Base-by-base conservation (phyloP, 768 basidiomycete species). In the Suillus subaureus region DNA sequence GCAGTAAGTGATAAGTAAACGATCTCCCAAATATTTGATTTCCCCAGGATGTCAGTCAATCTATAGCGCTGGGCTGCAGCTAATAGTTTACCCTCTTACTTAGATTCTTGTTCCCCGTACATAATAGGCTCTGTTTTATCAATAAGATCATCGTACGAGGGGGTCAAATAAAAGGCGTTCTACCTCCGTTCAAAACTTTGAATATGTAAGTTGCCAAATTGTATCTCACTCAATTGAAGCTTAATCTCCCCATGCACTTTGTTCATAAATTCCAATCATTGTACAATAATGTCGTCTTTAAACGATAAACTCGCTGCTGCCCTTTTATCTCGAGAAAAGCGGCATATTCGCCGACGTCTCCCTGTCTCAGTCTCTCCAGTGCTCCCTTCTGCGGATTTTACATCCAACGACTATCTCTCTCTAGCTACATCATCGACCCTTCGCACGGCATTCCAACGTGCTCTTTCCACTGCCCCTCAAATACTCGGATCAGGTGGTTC, bases 371-470 rank as follows among this genome's bases (percentile, higher is more conserved):
- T 79, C 6, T 70, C 76, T 23, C 58, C 76, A 16, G 67, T 71
- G 56, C 73, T 63, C 68, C 82, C 69, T 6, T 66, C 67, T 28
- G 78, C 84, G 62, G 92, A 95, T 73, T 94, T 94, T 75, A 90
- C 84, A n/a, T 92, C 94, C 3, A 97, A 97, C 76, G 94, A 97
- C 77, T 97, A 96, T 77, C 90, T 97, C 62, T 94, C 94, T 0
- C 83, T 97, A 31, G 81, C 94, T 2, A 75, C 80, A 23, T 92
- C 89, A 3, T 70, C 82, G 1, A 67, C 69, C 23, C 82, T 96
- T 15, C 89, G 90, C 35, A 62, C 74, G 0, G 79, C 77, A 11
- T 91, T 94, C 71, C 82, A 96, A 40, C 39, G 70, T 3, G 83
- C 85, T 62, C 83, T 93, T 15, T 69, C 75, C 3, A 60, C 63